phyloP scores from a whole-genome alignment of 352 stramenopile genomes.

The Peronospora destructor region DNA sequence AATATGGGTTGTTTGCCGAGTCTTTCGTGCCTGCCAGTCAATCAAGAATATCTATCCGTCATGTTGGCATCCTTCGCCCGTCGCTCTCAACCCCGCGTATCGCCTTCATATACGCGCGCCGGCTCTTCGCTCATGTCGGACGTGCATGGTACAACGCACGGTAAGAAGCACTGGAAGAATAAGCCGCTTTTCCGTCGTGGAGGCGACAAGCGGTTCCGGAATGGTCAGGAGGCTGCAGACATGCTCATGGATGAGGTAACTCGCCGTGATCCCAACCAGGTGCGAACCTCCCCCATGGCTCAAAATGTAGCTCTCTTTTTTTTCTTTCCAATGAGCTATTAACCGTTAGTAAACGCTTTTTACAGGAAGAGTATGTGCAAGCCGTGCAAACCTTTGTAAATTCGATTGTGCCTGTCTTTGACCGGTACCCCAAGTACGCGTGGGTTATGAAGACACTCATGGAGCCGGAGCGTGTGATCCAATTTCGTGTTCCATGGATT shows the following conservation, averaged over 20 bases:
- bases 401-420: constrained; percentile 80
- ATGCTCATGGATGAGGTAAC: constrained; percentile 85
- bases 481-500: constrained; percentile 96
- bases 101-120: constrained; percentile 25
- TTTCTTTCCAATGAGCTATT: constrained; percentile 11
- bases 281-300: constrained; percentile 8
- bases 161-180: constrained; percentile 92
- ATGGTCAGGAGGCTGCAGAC: constrained; percentile 91
- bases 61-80: constrained; percentile 31
- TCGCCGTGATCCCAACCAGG: constrained; percentile 74
- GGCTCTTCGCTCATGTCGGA: constrained; percentile 79
- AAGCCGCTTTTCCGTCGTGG: constrained; percentile 95
- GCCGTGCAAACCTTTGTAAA: constrained; percentile 75
- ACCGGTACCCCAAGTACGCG: constrained; percentile 85
- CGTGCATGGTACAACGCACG: constrained; percentile 81
- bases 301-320: constrained; percentile 11
- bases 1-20: background rate
- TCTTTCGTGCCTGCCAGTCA: constrained; percentile 1
- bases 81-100: constrained; percentile 13
- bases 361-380: constrained; percentile 47
- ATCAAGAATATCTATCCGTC: background rate
- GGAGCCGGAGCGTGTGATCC: constrained; percentile 92
- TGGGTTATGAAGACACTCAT: constrained; percentile 92
- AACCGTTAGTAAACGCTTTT: background rate
- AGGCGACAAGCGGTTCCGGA: constrained; percentile 94